These are phyloP conservation scores for Talaromyces islandicus DNA, from an alignment of 2,329 filamentous ascomycete species.

Conservation along the genomic window DNA sequence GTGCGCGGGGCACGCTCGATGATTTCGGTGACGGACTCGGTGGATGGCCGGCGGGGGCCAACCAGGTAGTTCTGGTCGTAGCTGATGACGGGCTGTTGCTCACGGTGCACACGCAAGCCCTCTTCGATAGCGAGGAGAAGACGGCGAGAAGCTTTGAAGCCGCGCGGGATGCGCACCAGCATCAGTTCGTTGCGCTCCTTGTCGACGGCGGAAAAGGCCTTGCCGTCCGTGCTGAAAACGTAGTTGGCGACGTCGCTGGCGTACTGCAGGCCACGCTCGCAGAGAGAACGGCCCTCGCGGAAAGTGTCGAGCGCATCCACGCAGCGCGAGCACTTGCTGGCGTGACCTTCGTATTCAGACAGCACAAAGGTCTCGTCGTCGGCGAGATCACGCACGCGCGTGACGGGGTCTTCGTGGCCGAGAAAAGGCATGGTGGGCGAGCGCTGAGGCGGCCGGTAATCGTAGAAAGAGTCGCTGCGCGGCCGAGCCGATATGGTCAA, in stretches of 20 bases:
- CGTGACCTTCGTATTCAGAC: conserved; percentile 27
- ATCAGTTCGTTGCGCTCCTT: conserved; percentile 30
- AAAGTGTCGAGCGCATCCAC: conserved; percentile 22
- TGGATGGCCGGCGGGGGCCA: conserved; percentile 19
- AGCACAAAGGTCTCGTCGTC: conserved; percentile 32
- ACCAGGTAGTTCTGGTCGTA: conserved; percentile 29
- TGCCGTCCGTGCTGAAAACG: conserved; percentile 28
- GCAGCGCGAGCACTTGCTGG: conserved; percentile 27
- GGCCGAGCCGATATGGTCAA: conserved; percentile 3
- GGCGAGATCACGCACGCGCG: conserved; percentile 11
- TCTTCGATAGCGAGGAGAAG: conserved; percentile 39
- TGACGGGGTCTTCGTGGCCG: conserved; percentile 5
- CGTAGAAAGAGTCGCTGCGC: conserved; percentile 9
- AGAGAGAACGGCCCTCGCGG: conserved; percentile 24
- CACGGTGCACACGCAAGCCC: conserved; percentile 27
- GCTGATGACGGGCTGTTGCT: conserved; percentile 20
- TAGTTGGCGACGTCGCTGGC: conserved; percentile 31
- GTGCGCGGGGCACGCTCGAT: conserved; percentile 24
- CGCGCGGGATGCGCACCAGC: conserved; percentile 37
- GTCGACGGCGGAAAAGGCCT: conserved; percentile 38
- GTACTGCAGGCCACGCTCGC: conserved; percentile 25
- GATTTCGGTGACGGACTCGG: conserved; percentile 19
- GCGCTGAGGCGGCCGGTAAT: conserved; percentile 5
- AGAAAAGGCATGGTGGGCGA: conserved; percentile 14
- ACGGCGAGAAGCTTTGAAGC: conserved; percentile 26